A percentile compares a stretch with the other conserved stretches of the same genome.
Evolutionary conservation across 2,329 filamentous ascomycete species (phyloP).

Genomic region (Colletotrichum cereale): DNA sequence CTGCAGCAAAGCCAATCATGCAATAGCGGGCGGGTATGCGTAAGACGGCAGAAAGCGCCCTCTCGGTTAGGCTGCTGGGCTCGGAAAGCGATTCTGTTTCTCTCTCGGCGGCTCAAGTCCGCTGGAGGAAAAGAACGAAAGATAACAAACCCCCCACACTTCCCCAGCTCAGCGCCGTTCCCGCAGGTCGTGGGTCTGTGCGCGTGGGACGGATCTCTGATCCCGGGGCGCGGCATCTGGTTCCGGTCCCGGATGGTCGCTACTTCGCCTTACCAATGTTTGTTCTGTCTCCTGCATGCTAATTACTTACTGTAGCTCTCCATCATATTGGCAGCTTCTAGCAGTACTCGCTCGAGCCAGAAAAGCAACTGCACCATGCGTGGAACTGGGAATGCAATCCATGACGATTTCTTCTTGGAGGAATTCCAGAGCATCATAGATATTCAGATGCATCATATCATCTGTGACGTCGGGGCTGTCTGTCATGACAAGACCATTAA

Average conservation of each 20-base stretch:
- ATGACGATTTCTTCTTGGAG: neutral
- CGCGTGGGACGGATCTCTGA: neutral
- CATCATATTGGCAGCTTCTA: neutral
- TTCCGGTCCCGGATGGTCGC: slow-evolving; percentile 7
- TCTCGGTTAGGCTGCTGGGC: neutral
- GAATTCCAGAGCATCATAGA: neutral
- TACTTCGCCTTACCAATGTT: neutral
- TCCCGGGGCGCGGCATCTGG: neutral
- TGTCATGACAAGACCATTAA: neutral
- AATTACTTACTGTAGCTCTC: neutral
- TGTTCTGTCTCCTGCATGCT: neutral
- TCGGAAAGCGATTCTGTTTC: neutral
- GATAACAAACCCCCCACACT: neutral
- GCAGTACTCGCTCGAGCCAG: neutral
- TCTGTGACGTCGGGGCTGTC: neutral
- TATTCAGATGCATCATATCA: neutral
- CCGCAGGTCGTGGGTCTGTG: neutral
- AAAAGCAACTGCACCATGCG: neutral
- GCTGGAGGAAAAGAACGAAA: neutral
- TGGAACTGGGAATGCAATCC: neutral
- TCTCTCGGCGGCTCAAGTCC: neutral
- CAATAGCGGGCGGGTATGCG: slow-evolving; percentile 37
- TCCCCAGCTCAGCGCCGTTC: slow-evolving; percentile 3
- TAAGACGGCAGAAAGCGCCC: slow-evolving; percentile 14
- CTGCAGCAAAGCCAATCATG: slow-evolving; percentile 21